Evolutionary conservation across 1,284 basidiomycete species (phyloP).

Genomic region (Naganishia cerealis): DNA sequence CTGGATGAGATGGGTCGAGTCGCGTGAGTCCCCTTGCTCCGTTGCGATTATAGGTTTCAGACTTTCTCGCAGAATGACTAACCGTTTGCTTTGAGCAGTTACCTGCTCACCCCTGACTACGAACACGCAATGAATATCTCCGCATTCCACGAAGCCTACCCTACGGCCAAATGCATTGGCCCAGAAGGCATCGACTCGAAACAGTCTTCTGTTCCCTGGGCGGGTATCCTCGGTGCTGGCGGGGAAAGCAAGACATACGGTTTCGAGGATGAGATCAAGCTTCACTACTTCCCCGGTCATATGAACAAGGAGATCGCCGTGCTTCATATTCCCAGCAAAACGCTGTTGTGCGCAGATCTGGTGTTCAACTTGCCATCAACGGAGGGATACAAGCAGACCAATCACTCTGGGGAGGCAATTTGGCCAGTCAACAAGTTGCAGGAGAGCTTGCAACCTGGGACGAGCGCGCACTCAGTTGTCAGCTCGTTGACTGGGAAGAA

Average conservation of each 20-base stretch:
- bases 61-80: background rate
- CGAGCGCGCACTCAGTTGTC: constrained; percentile 63
- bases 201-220: constrained; percentile 55
- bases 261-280: constrained; percentile 69
- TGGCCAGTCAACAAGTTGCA: constrained; percentile 48
- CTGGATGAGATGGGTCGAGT: constrained; percentile 75
- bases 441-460: constrained; percentile 61
- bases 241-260: constrained; percentile 62
- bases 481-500: constrained; percentile 61
- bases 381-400: constrained; percentile 71
- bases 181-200: constrained; percentile 53
- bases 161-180: constrained; percentile 65
- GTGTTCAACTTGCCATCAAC: constrained; percentile 82
- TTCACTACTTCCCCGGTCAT: constrained; percentile 74
- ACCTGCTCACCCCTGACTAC: constrained; percentile 57
- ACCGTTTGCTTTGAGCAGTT: constrained; percentile 37
- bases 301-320: constrained; percentile 86
- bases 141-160: constrained; percentile 63
- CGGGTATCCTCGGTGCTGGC: constrained; percentile 49
- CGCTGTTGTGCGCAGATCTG: constrained; percentile 82
- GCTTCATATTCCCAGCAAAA: constrained; percentile 73
- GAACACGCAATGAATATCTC: constrained; percentile 57
- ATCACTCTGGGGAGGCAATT: constrained; percentile 58
- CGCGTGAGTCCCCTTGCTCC: constrained; percentile 57
- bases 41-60: too few relatives aligned